Percentiles rank a stretch among this genome's conserved stretches.
Evolutionary conservation across 192 early-diverging fungal species (phyloP).

Genomic region (Coemansia sp.): DNA sequence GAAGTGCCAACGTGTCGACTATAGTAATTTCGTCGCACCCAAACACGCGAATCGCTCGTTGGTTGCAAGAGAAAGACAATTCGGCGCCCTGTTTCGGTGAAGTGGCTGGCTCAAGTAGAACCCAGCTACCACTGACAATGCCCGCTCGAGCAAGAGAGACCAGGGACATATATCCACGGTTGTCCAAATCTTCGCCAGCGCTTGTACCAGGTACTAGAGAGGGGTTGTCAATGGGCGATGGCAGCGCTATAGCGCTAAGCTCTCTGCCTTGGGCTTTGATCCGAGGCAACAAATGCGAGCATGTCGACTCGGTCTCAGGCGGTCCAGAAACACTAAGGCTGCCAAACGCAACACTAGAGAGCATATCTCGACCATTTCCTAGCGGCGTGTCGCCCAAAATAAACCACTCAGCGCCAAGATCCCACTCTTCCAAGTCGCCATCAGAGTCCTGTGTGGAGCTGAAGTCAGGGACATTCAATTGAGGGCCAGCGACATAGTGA

Average conservation of each 20-base stretch:
- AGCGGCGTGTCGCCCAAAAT: conserved; percentile 43
- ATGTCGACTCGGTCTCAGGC: background rate
- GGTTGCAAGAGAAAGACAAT: background rate
- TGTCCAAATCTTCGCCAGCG: conserved; percentile 35
- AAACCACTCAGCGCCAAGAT: conserved; percentile 55
- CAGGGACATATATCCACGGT: conserved; percentile 48
- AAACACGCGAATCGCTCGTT: conserved; percentile 51
- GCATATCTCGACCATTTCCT: conserved; percentile 17
- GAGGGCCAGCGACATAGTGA: background rate
- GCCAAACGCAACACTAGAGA: conserved; percentile 25
- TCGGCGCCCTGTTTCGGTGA: background rate
- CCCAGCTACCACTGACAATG: conserved; percentile 54
- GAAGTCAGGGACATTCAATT: background rate
- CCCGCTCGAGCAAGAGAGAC: conserved; percentile 36
- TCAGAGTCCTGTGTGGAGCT: conserved; percentile 6
- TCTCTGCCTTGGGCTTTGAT: background rate
- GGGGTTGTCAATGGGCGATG: conserved; percentile 16
- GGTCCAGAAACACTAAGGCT: background rate
- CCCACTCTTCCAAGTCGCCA: conserved; percentile 25
- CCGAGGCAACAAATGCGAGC: background rate
- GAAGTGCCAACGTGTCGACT: conserved; percentile 28
- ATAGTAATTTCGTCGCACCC: conserved; percentile 17
- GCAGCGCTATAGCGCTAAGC: conserved; percentile 22
- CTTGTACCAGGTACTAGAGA: conserved; percentile 24
- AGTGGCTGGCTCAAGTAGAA: conserved; percentile 19